These are phyloP conservation scores for Phytophthora megakarya DNA, from an alignment of 352 stramenopile genomes.

Conservation along the genomic window DNA sequence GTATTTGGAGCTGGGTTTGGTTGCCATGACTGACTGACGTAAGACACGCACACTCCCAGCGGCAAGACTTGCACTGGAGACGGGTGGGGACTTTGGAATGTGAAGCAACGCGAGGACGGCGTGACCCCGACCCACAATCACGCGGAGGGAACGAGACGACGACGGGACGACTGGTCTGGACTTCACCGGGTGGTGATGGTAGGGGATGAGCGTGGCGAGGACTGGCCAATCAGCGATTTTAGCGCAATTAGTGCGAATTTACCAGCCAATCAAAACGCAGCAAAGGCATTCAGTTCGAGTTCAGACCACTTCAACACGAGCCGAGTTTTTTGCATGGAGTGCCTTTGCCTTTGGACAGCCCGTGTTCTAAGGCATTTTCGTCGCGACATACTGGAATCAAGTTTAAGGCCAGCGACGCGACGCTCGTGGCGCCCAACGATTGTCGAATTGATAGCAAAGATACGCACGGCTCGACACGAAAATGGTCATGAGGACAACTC, in stretches of 20 bases:
- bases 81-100: constrained; percentile 36
- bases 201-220: constrained; percentile 6
- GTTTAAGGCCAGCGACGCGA: constrained; percentile 21
- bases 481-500: constrained; percentile 16
- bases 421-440: constrained; percentile 27
- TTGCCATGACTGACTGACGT: constrained; percentile 10
- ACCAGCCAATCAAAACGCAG: constrained; percentile 12
- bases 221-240: constrained; percentile 22
- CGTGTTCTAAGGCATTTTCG: constrained; percentile 8
- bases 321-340: constrained; percentile 14
- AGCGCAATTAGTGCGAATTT: neutral
- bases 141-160: constrained; percentile 23
- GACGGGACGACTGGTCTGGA: constrained; percentile 38
- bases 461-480: constrained; percentile 22
- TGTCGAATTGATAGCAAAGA: constrained; percentile 38
- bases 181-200: constrained; percentile 17
- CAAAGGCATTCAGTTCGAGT: constrained; percentile 35
- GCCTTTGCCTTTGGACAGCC: constrained; percentile 18
- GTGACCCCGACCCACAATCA: constrained; percentile 25
- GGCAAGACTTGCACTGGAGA: constrained; percentile 13
- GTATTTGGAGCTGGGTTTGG: constrained; percentile 41
- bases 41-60: constrained; percentile 2
- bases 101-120: constrained; percentile 5
- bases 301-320: constrained; percentile 27
- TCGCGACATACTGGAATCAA: constrained; percentile 12